Base-by-base conservation (phyloP, 2,329 filamentous ascomycete genomes). In the Sarocladiaceae sp. region DNA sequence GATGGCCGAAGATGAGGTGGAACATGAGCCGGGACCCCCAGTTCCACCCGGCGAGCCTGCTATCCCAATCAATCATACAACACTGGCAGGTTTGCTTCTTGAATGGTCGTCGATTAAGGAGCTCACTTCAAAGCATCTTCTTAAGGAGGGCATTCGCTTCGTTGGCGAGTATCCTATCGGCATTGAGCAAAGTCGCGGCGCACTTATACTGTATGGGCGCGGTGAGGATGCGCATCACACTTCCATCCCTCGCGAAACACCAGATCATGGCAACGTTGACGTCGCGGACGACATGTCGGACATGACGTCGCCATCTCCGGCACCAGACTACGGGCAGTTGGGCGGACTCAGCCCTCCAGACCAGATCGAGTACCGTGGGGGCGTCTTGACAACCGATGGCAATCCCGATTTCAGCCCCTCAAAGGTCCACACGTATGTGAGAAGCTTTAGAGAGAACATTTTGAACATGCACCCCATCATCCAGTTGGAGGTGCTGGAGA, bases 51-150 rank as follows among this genome's bases (percentile, higher is more conserved):
- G 79, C 37, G 74, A 81, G 51, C 76, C 85, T 12, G 78, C 84
- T 2, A 86, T 95, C 45, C 86, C 88, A 1, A 78, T 82, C 21
- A 87, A 95, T 52, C 91, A 97, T 57, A 94, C 88, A 0, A 96
- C 90, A 1, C 80, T 88, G n/a, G 89, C 89, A 1, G 87, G 93
- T 42, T 78, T 89, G 50, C 69, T 97, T 15, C 68, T 97, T 21
- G 72, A 76, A 37, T 89, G 85, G 81, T 76, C 76, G 0, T 75
- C 81, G 0, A 88, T 93, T 45, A 65, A 72, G 58, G 66, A 73
- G 49, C 58, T 96, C 57, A 80, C 87, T 26, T 70, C 58, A 48
- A 64, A 62, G 40, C 68, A 69, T 20, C 59, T 80, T 45, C 62
- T 69, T 18, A 59, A 58, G 2, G 68, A 74, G 43, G 71, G 69